Evolutionary conservation across 495 filamentous ascomycete species (phyloP), one percentile per base, ranked within the genome.

Genomic region (Talaromyces trachyspermus): DNA sequence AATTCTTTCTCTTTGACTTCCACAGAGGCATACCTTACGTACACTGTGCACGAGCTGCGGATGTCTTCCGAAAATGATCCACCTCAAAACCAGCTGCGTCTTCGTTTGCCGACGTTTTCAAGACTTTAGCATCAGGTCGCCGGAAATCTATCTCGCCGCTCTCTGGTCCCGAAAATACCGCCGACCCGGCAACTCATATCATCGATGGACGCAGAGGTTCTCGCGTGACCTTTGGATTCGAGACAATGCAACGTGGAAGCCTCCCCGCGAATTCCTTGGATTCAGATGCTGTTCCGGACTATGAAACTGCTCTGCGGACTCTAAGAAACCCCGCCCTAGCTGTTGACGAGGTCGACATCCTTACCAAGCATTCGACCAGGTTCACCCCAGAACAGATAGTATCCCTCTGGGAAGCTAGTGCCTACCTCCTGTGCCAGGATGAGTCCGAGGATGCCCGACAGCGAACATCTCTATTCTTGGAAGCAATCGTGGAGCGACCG

Each of bases 51-150:
- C 27, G 37, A 27, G 17, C 12, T 37, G 62, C 68, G 66, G 57
- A 70, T 73, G 68, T 65, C 65, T 69, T 60, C 66, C 62, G 68
- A 69, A 57, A 67, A 73, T 71, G 70, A 54, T 60, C 57, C 65
- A 27, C 59, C 64, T 33, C 54, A 29, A 70, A 70, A 54, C 54
- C 60, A 32, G 60, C 68, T 47, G 61, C 66, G 38, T 64, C 66
- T 26, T 70, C 58, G 40, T 67, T 71, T 52, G 64, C 65, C 33
- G 66, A 68, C 63, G 70, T 73, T 23, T 69, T 71, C 54, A 70
- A 67, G 48, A 70, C 66, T 26, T 42, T 73, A 71, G 62, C 60
- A 42, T 60, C 65, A 43, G 54, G 58, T 50, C 65, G 65, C 43
- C 58, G 65, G 0, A 70, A 69, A 58, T 66, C 65, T 26, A 55